Percentiles rank a stretch among this genome's conserved stretches.
phyloP scores from a whole-genome alignment of 306 rosid genomes.

The Rosa multiflora region DNA sequence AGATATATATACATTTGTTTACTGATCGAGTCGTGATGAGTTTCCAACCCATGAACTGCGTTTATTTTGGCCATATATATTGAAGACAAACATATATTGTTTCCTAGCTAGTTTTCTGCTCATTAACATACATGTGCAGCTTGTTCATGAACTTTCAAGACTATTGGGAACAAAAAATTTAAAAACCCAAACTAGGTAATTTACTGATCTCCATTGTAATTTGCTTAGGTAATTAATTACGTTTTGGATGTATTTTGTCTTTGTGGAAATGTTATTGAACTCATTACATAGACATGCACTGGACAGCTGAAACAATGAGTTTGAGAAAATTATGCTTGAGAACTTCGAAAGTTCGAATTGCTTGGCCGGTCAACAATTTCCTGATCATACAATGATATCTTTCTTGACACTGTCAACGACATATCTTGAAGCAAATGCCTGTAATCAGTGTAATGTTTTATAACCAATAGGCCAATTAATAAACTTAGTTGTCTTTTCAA shows the following conservation, averaged over 20 bases:
- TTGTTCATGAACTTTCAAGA: not conserved
- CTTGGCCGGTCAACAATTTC: not conserved
- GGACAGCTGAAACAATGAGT: not conserved
- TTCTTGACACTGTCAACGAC: not conserved
- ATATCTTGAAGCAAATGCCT: not conserved
- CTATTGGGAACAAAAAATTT: not conserved
- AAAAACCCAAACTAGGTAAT: not conserved
- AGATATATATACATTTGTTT: not conserved
- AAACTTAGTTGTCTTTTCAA: not conserved
- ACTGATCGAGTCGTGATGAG: not conserved
- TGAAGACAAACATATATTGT: not conserved
- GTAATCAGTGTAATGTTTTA: not conserved
- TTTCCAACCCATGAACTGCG: not conserved
- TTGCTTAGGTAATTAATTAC: not conserved
- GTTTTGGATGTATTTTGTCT: not conserved
- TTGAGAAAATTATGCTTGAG: not conserved
- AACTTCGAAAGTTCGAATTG: not conserved
- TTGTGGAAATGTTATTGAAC: not conserved
- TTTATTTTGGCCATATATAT: not conserved
- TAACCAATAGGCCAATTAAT: too few species aligned
- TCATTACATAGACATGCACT: not conserved
- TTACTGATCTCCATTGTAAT: not conserved
- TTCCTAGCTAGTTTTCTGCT: not conserved
- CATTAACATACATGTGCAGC: not conserved
- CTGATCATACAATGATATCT: not conserved